phyloP scores from a whole-genome alignment of 2,329 filamentous ascomycete genomes.

The Sclerotinia nivalis region DNA sequence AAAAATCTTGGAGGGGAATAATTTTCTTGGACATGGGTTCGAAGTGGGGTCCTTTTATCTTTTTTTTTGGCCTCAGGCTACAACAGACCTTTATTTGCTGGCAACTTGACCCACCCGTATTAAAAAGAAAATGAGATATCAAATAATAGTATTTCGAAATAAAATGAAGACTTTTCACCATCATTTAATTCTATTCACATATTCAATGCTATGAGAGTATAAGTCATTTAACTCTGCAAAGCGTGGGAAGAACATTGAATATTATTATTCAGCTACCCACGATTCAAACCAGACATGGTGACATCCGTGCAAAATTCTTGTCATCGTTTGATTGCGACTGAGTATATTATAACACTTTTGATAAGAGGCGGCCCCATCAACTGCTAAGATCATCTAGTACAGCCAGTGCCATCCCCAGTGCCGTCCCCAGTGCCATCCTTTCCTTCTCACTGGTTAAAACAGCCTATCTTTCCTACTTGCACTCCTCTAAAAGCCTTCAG shows the following conservation, averaged over 20 bases:
- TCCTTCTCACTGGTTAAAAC: too few relatives aligned
- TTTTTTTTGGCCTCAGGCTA: not conserved
- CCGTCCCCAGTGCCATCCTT: too few relatives aligned
- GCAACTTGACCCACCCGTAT: not conserved
- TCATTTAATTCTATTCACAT: not conserved
- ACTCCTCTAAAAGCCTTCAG: too few relatives aligned
- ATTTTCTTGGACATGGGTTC: not conserved
- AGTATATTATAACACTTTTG: too few relatives aligned
- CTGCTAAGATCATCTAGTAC: too few relatives aligned
- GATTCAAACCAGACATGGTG: too few relatives aligned
- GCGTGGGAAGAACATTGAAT: not conserved
- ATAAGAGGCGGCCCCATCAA: too few relatives aligned
- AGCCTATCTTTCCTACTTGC: too few relatives aligned
- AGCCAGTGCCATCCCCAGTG: too few relatives aligned
- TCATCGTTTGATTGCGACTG: too few relatives aligned
- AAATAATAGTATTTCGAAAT: not conserved
- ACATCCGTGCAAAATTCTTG: not conserved
- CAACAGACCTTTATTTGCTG: not conserved
- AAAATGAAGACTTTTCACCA: not conserved
- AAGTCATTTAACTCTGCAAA: not conserved
- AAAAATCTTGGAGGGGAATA: conserved; percentile 1
- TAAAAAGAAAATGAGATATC: not conserved
- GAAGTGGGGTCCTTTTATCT: not conserved
- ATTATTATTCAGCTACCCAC: not conserved
- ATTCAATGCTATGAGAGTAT: not conserved